Conservation (phyloP, 129 eudicot genomes). For the Tagetes erecta region DNA sequence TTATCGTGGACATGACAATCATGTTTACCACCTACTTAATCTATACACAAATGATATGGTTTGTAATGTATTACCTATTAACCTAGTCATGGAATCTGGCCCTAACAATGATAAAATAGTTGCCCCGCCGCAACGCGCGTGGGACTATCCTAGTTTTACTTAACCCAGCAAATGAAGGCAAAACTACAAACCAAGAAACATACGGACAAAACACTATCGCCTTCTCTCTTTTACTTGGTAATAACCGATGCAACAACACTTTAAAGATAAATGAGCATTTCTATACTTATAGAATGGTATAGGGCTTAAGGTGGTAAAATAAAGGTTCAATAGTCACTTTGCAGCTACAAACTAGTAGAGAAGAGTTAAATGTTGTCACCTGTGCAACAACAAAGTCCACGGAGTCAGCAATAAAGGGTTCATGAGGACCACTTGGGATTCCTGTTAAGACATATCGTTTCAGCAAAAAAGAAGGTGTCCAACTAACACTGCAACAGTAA, state of each 20-base stretch:
- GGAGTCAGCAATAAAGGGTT: constrained; percentile 96
- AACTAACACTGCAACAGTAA: constrained; percentile 68
- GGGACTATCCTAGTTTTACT: not conserved
- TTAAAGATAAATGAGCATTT: not conserved
- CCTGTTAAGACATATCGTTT: constrained; percentile 88
- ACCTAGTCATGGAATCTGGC: too few relatives aligned
- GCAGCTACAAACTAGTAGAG: not conserved
- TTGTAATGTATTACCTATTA: too few relatives aligned
- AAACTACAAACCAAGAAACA: not conserved
- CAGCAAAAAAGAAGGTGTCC: constrained; percentile 95
- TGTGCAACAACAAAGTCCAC: constrained; percentile 97
- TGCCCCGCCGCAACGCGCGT: too few relatives aligned
- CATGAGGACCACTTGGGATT: constrained; percentile 93
- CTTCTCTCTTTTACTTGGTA: not conserved
- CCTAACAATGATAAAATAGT: too few relatives aligned
- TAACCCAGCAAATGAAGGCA: not conserved
- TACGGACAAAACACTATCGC: not conserved
- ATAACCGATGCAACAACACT: not conserved
- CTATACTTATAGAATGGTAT: not conserved
- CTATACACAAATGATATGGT: too few relatives aligned
- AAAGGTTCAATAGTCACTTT: not conserved
- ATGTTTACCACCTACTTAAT: too few relatives aligned
- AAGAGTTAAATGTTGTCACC: constrained; percentile 42
- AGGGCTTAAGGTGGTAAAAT: not conserved
- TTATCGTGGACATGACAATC: too few relatives aligned